Evolutionary conservation across 768 basidiomycete species (phyloP), one percentile per base, ranked within the genome.

Genomic region (Tylopilus sp.): DNA sequence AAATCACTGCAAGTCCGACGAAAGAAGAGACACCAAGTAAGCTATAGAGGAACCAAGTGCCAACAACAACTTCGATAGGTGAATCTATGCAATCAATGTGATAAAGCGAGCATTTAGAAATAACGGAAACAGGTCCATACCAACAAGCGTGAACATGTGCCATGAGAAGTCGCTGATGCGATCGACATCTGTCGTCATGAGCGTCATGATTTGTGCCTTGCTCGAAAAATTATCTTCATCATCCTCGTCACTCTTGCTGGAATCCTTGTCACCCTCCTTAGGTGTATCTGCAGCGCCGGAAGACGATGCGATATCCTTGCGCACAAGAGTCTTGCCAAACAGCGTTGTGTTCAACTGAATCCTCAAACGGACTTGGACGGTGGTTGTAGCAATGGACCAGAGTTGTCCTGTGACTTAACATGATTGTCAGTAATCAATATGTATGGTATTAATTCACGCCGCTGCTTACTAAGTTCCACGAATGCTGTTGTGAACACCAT

Each of bases 131-230:
- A 22, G 14, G 13, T 16, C 63, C 80, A 45, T 56, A 86, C 87
- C 87, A 49, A 92, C 76, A 34, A 92, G 78, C 1, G 86, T 74
- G 64, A 88, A 91, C 47, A 87, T 58, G 65, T 92, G 87, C 83
- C 84, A 89, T 2, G 84, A 72, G 63, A 95, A 90, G 46, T 95
- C 90, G 67, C 86, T 84, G 56, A 95, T 86, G 50, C 93, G 80
- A 67, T 95, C 92, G 26, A 94, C 91, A 59, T 97, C 93, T 6
- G 92, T 93, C 7, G 93, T 95, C 89, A 96, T 94, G 26, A 96
- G 79, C 3, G 90, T 95, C 92, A 96, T 94, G 61, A 97, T 85
- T 72, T 96, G 82, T 7, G 82, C 81, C 63, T 85, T 85, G 64
- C 79, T 83, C 10, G 82, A 82, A 57, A 85, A 83, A 44, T 83